Evolutionary conservation across 495 filamentous ascomycete species (phyloP), one percentile per base, ranked within the genome.

Genomic region (Trichoderma erinaceum): DNA sequence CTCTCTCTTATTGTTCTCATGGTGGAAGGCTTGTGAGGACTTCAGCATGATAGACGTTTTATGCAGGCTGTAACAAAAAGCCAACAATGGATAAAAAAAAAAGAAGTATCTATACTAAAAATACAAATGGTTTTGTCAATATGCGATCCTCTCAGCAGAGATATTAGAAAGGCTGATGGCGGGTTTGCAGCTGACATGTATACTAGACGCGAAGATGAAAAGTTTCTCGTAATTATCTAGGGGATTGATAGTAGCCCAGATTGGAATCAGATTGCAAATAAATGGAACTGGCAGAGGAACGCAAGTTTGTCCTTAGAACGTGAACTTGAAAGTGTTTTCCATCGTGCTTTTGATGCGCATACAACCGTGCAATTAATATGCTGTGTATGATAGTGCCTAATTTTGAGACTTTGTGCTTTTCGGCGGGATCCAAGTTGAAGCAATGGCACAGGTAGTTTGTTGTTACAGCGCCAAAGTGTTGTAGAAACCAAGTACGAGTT

Each of bases 21-120:
- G 56, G 56, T 61, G 56, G 25, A 61, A 61, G 56, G 27, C 11
- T 61, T 61, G 56, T 15, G 56, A 61, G 56, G 16, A 61, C 56
- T 13, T 18, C 11, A 21, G 65, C 65, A 67, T 67, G 44, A 67
- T 67, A 67, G 65, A 67, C 23, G 56, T 32, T 38, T 18, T 61
- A 27, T 29, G 23, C 27, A 61, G 56, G 8, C 56, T 23, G 56
- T 61, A 15, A 13, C 27, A 61, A 61, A 61, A 61, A 32, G 56
- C 27, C 56, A n/a, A 61, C 12, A 61, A 21, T 61, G 56, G 25
- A 61, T 18, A 29, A 58, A 29, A 29, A 32, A 27, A 27, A 27
- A 61, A 61, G 56, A 61, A 61, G 27, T 25, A 27, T 12, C 27
- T 61, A 32, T 15, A 61, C 23, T 29, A 32, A 61, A 61, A 61